Evolutionary conservation across 352 stramenopile species (phyloP), one percentile per base, ranked within the genome.

Genomic region (Aphanomyces invadans): DNA sequence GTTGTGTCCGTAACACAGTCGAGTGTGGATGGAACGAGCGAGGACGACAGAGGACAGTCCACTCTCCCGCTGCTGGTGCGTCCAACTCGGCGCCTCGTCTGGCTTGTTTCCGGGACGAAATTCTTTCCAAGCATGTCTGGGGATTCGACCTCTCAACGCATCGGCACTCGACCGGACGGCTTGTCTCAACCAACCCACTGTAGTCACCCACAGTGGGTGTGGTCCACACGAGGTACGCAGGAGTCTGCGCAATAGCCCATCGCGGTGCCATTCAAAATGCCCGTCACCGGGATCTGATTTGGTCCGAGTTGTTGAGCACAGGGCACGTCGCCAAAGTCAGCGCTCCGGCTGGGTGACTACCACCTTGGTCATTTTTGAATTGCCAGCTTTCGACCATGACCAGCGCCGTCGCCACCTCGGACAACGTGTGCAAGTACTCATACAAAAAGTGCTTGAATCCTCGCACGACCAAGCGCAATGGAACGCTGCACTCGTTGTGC

Each of bases 381-480:
- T 15, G 39, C 39, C 17, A 48, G 39, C 21, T n/a, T n/a, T 48
- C 21, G 39, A 15, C 17, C 39, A 48, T n/a, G 17, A 15, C 39
- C 17, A 48, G 0, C n/a, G n/a, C n/a, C n/a, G n/a, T n/a, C n/a
- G 69, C 39, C 3, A 53, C 45, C 38, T 38, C 61, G 25, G 33
- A 44, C 2, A 63, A 70, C 29, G 52, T 51, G 61, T 78, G 73
- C 70, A 75, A 76, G 65, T 92, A 92, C 71, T 81, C 81, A 60
- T 90, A 81, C 79, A 90, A 90, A 69, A 89, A 89, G 74, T 92
- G 83, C 77, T 88, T 76, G 74, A 89, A 83, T 68, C 76, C 74
- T 72, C 83, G 81, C 61, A 81, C 89, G 1, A 77, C 87, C 68
- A 92, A 92, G 71, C 79, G 81, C 71, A 92, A 90, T 51, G 83